A percentile compares a stretch with the other conserved stretches of the same genome.
phyloP scores from a whole-genome alignment of 495 filamentous ascomycete species.

The Usnea hakonensis region DNA sequence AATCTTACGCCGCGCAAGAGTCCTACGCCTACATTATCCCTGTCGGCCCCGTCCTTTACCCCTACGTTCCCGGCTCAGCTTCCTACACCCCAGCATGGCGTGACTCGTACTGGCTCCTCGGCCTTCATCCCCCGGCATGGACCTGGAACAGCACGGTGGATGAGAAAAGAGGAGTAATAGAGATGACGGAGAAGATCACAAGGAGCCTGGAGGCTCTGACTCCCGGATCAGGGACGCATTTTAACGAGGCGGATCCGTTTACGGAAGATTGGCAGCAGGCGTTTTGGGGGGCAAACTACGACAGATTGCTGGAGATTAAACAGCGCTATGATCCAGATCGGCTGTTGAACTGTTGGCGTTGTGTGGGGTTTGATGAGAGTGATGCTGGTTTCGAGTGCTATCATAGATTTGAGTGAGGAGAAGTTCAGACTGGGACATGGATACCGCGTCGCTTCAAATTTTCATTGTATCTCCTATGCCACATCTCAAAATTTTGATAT shows the following conservation, averaged over 20 bases:
- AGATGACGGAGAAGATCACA: not conserved
- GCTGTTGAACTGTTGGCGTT: conserved; percentile 37
- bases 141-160: not conserved
- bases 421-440: too few relatives aligned
- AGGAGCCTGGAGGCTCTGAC: not conserved
- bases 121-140: not conserved
- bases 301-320: conserved; percentile 35
- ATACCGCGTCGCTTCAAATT: too few relatives aligned
- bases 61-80: not conserved
- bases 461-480: too few relatives aligned
- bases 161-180: not conserved
- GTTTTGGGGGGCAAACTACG: conserved; percentile 46
- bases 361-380: too few relatives aligned
- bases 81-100: not conserved
- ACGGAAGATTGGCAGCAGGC: conserved; percentile 39
- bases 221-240: not conserved
- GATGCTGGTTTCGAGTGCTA: too few relatives aligned
- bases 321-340: conserved; percentile 40
- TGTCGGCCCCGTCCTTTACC: not conserved
- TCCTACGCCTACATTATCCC: conserved; percentile 1
- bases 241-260: conserved; percentile 4
- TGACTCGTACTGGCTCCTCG: conserved; percentile 1
- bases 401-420: too few relatives aligned
- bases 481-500: too few relatives aligned
- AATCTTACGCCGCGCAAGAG: not conserved